These are phyloP conservation scores for Clohesyomyces aquaticus DNA, from an alignment of 495 filamentous ascomycete species.

Conservation along the genomic window DNA sequence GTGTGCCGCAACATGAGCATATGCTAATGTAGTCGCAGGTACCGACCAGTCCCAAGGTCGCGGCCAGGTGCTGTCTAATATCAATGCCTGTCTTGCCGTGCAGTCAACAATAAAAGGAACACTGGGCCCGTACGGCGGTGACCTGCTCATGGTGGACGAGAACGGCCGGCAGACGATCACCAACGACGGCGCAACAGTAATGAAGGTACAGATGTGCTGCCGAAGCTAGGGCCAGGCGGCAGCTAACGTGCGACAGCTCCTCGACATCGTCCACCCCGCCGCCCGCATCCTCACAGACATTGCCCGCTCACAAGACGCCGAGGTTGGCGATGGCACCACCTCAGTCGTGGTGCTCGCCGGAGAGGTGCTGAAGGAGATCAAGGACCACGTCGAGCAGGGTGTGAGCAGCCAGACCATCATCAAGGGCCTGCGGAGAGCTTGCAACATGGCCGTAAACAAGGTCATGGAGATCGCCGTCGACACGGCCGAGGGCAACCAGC, in stretches of 20 bases:
- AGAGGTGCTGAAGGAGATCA: slow-evolving; percentile 94
- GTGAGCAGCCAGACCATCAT: slow-evolving; percentile 97
- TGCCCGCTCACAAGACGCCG: slow-evolving; percentile 96
- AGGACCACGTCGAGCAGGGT: slow-evolving; percentile 92
- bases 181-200: slow-evolving; percentile 98
- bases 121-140: slow-evolving; percentile 95
- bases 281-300: slow-evolving; percentile 98
- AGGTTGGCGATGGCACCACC: slow-evolving; percentile 97
- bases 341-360: slow-evolving; percentile 95
- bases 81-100: slow-evolving; percentile 97
- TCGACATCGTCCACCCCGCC: slow-evolving; percentile 97
- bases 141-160: slow-evolving; percentile 90
- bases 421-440: slow-evolving; percentile 89
- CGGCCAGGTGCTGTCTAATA: slow-evolving; percentile 96
- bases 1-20: not conserved
- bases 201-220: slow-evolving; percentile 69
- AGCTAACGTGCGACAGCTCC: slow-evolving; percentile 60
- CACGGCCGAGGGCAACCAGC: slow-evolving; percentile 81
- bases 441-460: slow-evolving; percentile 94
- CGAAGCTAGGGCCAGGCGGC: not conserved
- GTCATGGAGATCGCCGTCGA: slow-evolving; percentile 95
- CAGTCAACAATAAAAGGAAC: slow-evolving; percentile 94
- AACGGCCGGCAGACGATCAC: slow-evolving; percentile 97
- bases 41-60: slow-evolving; percentile 97
- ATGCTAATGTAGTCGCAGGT: slow-evolving; percentile 57